These are phyloP conservation scores for Pachyrhizus erosus DNA, from an alignment of 306 rosid genomes.

Conservation along the genomic window DNA sequence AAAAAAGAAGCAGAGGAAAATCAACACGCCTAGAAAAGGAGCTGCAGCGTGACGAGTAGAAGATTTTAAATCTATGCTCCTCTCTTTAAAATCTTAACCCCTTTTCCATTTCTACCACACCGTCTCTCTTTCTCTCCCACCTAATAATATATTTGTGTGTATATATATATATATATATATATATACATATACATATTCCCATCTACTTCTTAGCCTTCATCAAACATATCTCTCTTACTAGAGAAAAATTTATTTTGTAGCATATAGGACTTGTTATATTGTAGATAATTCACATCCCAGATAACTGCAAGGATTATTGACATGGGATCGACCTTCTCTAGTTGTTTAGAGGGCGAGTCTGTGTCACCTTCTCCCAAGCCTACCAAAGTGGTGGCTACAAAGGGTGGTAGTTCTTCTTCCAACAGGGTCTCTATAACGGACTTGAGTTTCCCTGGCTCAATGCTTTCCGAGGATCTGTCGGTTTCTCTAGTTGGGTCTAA, in stretches of 20 bases:
- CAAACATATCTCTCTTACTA: neutral
- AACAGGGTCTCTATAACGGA: conserved; percentile 69
- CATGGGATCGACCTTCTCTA: conserved; percentile 60
- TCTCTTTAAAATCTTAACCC: conserved; percentile 34
- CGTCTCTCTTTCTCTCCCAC: neutral
- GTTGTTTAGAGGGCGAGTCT: conserved; percentile 57
- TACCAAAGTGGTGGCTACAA: conserved; percentile 60
- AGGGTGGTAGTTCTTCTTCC: conserved; percentile 56
- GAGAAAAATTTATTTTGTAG: neutral
- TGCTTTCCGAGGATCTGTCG: conserved; percentile 78
- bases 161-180: too few relatives aligned
- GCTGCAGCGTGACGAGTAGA: conserved; percentile 26
- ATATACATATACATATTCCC: too few relatives aligned
- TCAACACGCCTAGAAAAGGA: conserved; percentile 47
- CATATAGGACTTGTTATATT: neutral
- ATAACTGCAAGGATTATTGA: conserved; percentile 49
- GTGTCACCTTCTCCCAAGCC: conserved; percentile 42
- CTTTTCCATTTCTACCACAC: conserved; percentile 19
- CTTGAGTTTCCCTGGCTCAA: conserved; percentile 70
- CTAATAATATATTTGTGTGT: too few relatives aligned
- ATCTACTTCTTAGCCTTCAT: neutral
- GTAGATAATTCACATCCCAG: too few relatives aligned
- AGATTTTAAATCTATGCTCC: conserved; percentile 38
- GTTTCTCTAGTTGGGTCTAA: conserved; percentile 85
- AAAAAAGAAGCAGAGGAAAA: conserved; percentile 1